phyloP scores from a whole-genome alignment of 345 rosid species.

The Salix suchowensis region DNA sequence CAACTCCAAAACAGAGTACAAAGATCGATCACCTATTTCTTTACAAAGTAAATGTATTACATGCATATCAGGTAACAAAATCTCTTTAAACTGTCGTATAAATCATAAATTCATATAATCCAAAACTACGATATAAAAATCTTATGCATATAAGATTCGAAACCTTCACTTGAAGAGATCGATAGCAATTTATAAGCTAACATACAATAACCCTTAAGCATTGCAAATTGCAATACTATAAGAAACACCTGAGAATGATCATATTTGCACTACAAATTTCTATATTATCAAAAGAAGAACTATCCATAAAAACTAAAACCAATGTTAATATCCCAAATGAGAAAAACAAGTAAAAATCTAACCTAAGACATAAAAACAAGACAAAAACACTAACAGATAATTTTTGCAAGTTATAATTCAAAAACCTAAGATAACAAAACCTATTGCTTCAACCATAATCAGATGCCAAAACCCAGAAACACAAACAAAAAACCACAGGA shows the following conservation, averaged over 20 bases:
- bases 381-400: neutral
- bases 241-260: neutral
- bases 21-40: neutral
- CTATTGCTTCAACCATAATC: neutral
- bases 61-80: neutral
- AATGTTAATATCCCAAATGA: neutral
- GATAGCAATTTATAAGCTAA: neutral
- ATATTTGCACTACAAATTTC: neutral
- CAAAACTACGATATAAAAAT: neutral
- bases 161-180: neutral
- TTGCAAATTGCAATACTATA: neutral
- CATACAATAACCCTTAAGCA: neutral
- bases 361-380: neutral
- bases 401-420: too few relatives aligned
- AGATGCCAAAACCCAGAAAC: neutral
- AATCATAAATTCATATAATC: neutral
- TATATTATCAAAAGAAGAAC: neutral
- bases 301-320: neutral
- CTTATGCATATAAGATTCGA: neutral
- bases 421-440: neutral
- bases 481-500: neutral
- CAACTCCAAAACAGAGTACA: neutral
- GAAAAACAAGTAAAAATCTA: neutral
- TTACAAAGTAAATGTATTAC: neutral
- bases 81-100: neutral